phyloP scores from a whole-genome alignment of 2,329 filamentous ascomycete genomes.

The Pseudogymnoascus sp. region DNA sequence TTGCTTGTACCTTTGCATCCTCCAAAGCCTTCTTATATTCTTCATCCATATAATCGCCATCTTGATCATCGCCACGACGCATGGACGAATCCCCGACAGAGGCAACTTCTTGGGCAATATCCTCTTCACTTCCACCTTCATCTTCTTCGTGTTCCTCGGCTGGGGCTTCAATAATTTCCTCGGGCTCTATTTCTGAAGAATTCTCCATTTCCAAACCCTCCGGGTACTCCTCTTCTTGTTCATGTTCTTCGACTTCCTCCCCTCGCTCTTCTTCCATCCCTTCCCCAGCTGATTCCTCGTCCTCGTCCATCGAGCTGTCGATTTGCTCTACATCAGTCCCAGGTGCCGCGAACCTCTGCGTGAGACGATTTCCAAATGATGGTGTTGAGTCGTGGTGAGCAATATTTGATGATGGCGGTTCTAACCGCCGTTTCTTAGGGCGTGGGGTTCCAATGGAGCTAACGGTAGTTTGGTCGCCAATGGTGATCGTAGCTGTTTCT shows the following conservation, averaged over 20 bases:
- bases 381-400: conserved; percentile 12
- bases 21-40: conserved; percentile 24
- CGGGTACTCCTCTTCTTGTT: conserved; percentile 10
- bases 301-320: neutral
- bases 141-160: conserved; percentile 11
- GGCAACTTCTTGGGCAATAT: neutral
- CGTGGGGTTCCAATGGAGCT: conserved; percentile 24
- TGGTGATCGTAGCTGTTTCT: conserved; percentile 27
- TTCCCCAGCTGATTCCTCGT: conserved; percentile 12
- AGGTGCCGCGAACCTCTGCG: conserved; percentile 24
- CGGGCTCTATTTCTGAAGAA: conserved; percentile 4
- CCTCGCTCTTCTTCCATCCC: conserved; percentile 11
- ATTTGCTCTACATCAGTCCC: conserved; percentile 10
- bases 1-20: conserved; percentile 25
- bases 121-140: neutral
- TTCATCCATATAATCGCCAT: conserved; percentile 24
- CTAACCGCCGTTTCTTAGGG: conserved; percentile 19
- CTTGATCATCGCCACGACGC: conserved; percentile 12
- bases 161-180: neutral
- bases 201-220: neutral
- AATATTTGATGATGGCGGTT: conserved; percentile 7
- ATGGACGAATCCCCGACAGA: conserved; percentile 7
- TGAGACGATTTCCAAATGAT: conserved; percentile 24
- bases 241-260: conserved; percentile 14
- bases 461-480: conserved; percentile 25